Percentiles rank a stretch among this genome's conserved stretches.
These are phyloP conservation scores for Candida quercuum DNA, from an alignment of 805 yeast genomes.

Conservation along the genomic window DNA sequence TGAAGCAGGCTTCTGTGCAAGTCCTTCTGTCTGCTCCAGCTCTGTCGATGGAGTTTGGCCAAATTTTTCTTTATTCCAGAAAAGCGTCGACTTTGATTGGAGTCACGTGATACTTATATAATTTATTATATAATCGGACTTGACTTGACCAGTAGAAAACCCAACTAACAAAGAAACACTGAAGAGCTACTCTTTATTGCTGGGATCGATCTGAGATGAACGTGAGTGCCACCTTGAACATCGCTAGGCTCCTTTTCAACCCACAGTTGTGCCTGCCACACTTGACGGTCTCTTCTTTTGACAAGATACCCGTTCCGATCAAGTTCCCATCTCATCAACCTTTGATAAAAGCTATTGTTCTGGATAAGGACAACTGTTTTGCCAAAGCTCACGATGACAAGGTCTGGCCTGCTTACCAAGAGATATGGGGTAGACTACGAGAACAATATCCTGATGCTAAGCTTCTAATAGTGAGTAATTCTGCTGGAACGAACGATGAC, in stretches of 20 bases:
- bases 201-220: conserved; percentile 41
- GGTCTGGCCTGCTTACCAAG: conserved; percentile 69
- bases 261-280: conserved; percentile 75
- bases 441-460: conserved; percentile 55
- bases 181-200: background rate
- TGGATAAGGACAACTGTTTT: conserved; percentile 95
- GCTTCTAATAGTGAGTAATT: conserved; percentile 78
- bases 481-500: conserved; percentile 89
- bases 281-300: conserved; percentile 47
- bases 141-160: too few species aligned
- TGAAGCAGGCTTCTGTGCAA: too few species aligned
- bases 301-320: conserved; percentile 53
- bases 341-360: conserved; percentile 66
- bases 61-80: too few species aligned
- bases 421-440: conserved; percentile 50
- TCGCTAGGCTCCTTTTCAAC: conserved; percentile 47
- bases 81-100: too few species aligned
- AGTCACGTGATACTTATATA: too few species aligned
- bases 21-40: too few species aligned
- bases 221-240: conserved; percentile 72
- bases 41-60: too few species aligned
- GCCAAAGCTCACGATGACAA: conserved; percentile 76
- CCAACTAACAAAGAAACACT: background rate
- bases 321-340: conserved; percentile 26
- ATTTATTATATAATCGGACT: too few species aligned